A percentile compares a stretch with the other conserved stretches of the same genome.
These are phyloP conservation scores for Phytophthora hybrid DNA, from an alignment of 352 stramenopile species.

Conservation along the genomic window DNA sequence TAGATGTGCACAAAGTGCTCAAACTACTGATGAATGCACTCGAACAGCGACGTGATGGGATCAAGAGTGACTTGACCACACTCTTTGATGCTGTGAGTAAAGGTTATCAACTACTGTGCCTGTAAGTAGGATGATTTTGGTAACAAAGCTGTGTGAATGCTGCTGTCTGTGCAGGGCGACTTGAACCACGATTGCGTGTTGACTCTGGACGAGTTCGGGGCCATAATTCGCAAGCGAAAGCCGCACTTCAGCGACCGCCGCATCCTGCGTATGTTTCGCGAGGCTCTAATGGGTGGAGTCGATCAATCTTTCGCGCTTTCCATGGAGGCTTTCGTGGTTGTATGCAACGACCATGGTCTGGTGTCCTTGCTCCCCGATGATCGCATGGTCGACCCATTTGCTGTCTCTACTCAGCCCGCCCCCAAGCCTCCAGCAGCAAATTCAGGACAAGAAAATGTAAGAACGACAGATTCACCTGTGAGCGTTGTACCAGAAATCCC, in stretches of 20 bases:
- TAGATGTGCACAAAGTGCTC: slow-evolving; percentile 66
- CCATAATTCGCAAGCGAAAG: slow-evolving; percentile 65
- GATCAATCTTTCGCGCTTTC: slow-evolving; percentile 82
- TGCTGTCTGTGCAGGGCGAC: slow-evolving; percentile 47
- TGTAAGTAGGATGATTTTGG: background rate
- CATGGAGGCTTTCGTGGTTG: slow-evolving; percentile 72
- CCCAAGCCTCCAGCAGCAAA: background rate
- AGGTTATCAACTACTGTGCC: background rate
- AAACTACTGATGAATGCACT: slow-evolving; percentile 65
- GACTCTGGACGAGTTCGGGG: slow-evolving; percentile 71
- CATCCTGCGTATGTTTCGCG: slow-evolving; percentile 80
- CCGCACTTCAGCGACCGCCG: slow-evolving; percentile 73
- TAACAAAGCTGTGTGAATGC: background rate
- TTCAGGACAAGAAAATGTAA: background rate
- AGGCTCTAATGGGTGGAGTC: slow-evolving; percentile 65
- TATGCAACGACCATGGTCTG: slow-evolving; percentile 78
- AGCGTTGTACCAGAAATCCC: slow-evolving; percentile 37
- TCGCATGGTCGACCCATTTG: slow-evolving; percentile 63
- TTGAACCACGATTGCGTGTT: slow-evolving; percentile 79
- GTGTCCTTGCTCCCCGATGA: slow-evolving; percentile 72
- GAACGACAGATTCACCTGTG: background rate
- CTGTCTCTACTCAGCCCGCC: background rate
- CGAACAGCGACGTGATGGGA: slow-evolving; percentile 62
- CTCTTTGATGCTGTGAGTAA: slow-evolving; percentile 63
- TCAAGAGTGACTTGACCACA: slow-evolving; percentile 55